Percentiles rank a stretch among this genome's conserved stretches.
These are phyloP conservation scores for Echites panduratus DNA, from an alignment of 257 asterid species.

Conservation along the genomic window DNA sequence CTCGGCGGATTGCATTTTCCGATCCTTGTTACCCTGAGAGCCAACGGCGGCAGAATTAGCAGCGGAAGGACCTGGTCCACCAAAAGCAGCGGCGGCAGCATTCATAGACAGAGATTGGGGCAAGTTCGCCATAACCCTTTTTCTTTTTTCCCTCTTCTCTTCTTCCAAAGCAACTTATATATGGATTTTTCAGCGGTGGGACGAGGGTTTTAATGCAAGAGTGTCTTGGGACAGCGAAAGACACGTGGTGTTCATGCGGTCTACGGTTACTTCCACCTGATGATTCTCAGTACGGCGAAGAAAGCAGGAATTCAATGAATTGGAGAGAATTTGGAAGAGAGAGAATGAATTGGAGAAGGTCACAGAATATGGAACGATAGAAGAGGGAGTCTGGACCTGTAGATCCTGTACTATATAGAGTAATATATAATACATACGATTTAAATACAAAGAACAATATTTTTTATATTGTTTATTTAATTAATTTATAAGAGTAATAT, in stretches of 20 bases:
- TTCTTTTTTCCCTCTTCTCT: too few species aligned
- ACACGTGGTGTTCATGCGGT: conserved; percentile 1
- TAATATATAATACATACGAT: too few species aligned
- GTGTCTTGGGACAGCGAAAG: background rate
- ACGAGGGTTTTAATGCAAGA: background rate
- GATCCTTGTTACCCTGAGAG: conserved; percentile 37
- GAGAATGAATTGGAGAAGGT: background rate
- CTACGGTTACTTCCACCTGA: background rate
- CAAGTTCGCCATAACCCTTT: conserved; percentile 32
- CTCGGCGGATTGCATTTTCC: conserved; percentile 77
- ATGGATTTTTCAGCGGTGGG: background rate
- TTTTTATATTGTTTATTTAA: too few species aligned
- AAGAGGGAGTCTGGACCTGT: too few species aligned
- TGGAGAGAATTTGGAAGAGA: background rate
- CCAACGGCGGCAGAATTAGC: conserved; percentile 19
- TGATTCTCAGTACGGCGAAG: background rate
- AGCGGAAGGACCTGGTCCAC: conserved; percentile 24
- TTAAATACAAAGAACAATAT: too few species aligned
- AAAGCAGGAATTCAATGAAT: background rate
- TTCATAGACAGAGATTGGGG: conserved; percentile 35
- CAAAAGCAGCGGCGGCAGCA: conserved; percentile 43
- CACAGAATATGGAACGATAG: too few species aligned
- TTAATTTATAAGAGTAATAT: too few species aligned
- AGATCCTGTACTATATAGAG: too few species aligned
- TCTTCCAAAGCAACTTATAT: background rate